Evolutionary conservation across 1,284 basidiomycete genomes (phyloP).

Genomic region (Cutaneotrichosporon spelunceum): DNA sequence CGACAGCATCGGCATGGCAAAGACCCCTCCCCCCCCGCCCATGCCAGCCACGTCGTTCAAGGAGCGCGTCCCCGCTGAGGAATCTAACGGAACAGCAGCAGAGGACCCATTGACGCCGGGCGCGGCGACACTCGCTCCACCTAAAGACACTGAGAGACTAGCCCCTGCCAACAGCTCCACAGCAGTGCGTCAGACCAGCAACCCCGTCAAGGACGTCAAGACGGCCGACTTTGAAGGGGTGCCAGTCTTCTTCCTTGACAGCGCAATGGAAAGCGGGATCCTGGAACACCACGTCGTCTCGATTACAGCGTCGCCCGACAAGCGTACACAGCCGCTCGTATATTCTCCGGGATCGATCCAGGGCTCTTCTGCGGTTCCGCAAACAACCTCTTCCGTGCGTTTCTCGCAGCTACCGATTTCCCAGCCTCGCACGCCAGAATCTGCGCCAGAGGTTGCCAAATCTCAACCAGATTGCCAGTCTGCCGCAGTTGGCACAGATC

Average conservation of each 20-base stretch:
- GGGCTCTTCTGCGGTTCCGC: background rate
- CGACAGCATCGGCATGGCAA: slow-evolving; percentile 14
- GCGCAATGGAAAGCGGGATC: slow-evolving; percentile 5
- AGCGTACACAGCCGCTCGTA: background rate
- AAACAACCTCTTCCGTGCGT: no score
- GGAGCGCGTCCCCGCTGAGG: background rate
- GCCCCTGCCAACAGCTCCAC: background rate
- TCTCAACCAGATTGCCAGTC: no score
- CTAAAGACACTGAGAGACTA: background rate
- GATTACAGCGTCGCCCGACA: background rate
- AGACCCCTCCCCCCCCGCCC: background rate
- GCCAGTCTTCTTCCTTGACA: slow-evolving; percentile 25
- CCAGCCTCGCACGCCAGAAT: no score
- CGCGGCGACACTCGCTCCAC: background rate
- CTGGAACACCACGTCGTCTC: background rate
- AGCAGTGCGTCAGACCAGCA: background rate
- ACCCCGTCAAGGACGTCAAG: slow-evolving; percentile 10
- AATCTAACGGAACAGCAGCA: background rate
- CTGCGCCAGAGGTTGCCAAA: background rate
- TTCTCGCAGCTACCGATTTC: no score
- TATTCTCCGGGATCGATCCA: background rate
- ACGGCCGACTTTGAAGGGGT: slow-evolving; percentile 19
- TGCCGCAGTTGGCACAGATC: no score
- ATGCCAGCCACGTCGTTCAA: background rate
- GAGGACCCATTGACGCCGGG: no score